Conservation (phyloP, 441 rosid species). For the Cnidoscolus chayamansa region DNA sequence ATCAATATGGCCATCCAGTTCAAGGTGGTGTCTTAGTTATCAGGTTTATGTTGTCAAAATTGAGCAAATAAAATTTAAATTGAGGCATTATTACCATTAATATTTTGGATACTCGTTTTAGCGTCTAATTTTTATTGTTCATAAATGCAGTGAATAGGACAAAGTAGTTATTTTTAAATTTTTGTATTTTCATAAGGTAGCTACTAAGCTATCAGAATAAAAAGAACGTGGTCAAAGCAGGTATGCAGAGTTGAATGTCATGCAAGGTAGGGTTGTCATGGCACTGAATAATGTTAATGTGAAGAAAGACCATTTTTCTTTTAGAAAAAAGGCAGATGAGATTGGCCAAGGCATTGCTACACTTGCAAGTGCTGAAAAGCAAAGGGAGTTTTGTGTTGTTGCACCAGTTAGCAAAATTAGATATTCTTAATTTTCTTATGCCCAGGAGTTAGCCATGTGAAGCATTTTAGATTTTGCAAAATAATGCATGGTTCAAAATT, state of each 20-base stretch:
- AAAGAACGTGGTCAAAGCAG: neutral
- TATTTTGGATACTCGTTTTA: neutral
- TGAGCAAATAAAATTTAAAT: too few relatives aligned
- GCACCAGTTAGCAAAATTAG: too few relatives aligned
- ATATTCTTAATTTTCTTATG: too few relatives aligned
- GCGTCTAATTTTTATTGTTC: neutral
- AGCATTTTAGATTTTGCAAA: conserved; percentile 1
- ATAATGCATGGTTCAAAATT: conserved; percentile 25
- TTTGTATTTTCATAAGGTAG: neutral
- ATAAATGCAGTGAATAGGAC: neutral
- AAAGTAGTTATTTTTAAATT: neutral
- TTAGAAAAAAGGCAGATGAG: too few relatives aligned
- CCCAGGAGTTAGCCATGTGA: neutral
- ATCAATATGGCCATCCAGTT: too few relatives aligned
- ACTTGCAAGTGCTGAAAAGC: too few relatives aligned
- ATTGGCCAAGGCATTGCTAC: too few relatives aligned
- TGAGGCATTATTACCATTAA: neutral
- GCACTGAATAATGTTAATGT: neutral
- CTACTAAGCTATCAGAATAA: neutral
- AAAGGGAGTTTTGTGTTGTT: too few relatives aligned
- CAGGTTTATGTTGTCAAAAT: too few relatives aligned
- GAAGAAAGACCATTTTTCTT: neutral
- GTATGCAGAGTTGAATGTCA: neutral
- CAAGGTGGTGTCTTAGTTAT: too few relatives aligned
- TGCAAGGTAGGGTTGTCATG: neutral